A percentile compares a stretch with the other conserved stretches of the same genome.
Conservation (phyloP, 768 basidiomycete species). For the Mycena galopus region DNA sequence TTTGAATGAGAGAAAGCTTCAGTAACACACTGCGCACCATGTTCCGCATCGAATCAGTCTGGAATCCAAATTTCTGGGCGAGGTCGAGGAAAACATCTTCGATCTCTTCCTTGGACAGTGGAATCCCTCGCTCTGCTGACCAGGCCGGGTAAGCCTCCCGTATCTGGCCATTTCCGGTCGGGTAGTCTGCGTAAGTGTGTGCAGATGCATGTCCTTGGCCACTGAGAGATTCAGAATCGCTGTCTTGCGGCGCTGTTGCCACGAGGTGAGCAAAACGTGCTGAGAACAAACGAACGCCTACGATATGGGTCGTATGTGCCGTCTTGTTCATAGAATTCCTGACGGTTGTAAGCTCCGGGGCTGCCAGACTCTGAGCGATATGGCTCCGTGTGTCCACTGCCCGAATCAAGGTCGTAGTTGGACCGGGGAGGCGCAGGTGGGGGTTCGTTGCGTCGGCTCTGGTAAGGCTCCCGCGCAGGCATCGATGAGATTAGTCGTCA, state of each 20-base stretch:
- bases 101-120: conserved; percentile 99
- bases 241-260: conserved; percentile 78
- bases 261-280: conserved; percentile 10
- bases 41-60: conserved; percentile 94
- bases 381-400: conserved; percentile 22
- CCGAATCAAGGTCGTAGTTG: conserved; percentile 28
- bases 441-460: conserved; percentile 25
- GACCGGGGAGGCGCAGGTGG: conserved; percentile 34
- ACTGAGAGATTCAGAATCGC: conserved; percentile 81
- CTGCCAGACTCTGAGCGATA: conserved; percentile 33
- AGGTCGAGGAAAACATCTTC: conserved; percentile 98
- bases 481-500: conserved; percentile 23
- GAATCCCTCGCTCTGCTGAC: conserved; percentile 92
- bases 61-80: conserved; percentile 99
- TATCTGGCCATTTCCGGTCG: conserved; percentile 48
- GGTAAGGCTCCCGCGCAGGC: conserved; percentile 34
- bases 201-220: conserved; percentile 29
- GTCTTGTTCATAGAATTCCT: conserved; percentile 65
- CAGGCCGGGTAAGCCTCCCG: conserved; percentile 96
- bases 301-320: conserved; percentile 33
- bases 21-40: conserved; percentile 67
- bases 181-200: conserved; percentile 32
- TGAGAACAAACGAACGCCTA: conserved; percentile 2
- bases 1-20: background rate
- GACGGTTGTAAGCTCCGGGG: conserved; percentile 33